Percentiles rank a stretch among this genome's conserved stretches.
Evolutionary conservation across 73 alveolate species (phyloP).

Genomic region (Paramecium biaurelia): DNA sequence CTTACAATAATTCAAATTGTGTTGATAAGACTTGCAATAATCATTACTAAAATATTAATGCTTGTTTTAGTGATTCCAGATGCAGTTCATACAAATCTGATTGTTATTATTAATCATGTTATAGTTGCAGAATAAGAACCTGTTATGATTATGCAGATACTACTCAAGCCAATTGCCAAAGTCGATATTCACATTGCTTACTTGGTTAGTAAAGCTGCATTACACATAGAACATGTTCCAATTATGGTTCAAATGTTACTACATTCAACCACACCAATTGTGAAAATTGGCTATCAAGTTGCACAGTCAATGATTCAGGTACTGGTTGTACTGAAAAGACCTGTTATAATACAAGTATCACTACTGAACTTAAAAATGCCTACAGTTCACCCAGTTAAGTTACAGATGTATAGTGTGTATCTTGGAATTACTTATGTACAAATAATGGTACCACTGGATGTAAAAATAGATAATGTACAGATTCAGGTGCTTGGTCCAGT

Average conservation of each 20-base stretch:
- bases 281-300: not conserved
- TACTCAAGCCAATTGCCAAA: not conserved
- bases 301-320: constrained; percentile 7
- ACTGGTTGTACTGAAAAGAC: constrained; percentile 16
- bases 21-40: not conserved
- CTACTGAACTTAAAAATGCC: not conserved
- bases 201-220: not conserved
- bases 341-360: not conserved
- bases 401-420: not conserved
- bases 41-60: not conserved
- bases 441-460: not conserved
- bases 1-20: not conserved
- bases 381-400: not conserved
- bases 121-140: not conserved
- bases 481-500: not conserved
- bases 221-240: not conserved
- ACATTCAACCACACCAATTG: not conserved
- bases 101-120: not conserved
- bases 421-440: not conserved
- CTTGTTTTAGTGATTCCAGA: not conserved
- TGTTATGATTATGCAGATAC: not conserved
- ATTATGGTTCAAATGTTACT: constrained; percentile 13
- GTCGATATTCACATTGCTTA: not conserved
- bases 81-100: not conserved
- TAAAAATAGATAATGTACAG: not conserved